A percentile compares a stretch with the other conserved stretches of the same genome.
Evolutionary conservation across 2,329 filamentous ascomycete genomes (phyloP).

Genomic region (Claviceps arundinis): DNA sequence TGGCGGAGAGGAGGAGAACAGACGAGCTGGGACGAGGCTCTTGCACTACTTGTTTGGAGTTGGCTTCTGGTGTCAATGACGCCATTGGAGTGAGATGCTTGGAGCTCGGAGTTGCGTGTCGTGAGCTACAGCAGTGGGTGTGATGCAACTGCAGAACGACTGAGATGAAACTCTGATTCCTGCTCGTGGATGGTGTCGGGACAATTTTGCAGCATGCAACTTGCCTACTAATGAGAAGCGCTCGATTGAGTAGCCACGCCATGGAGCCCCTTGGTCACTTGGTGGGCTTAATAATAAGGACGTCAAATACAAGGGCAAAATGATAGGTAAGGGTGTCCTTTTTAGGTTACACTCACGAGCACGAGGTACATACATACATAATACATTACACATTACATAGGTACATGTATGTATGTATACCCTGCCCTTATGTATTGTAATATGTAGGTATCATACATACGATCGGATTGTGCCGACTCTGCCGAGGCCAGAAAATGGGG

Average conservation of each 20-base stretch:
- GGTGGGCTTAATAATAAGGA: too few relatives aligned
- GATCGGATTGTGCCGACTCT: too few relatives aligned
- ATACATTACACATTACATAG: too few relatives aligned
- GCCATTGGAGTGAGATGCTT: conserved; percentile 1
- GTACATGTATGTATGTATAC: too few relatives aligned
- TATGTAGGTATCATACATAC: too few relatives aligned
- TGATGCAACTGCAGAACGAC: neutral
- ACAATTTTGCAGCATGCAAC: neutral
- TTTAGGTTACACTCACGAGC: too few relatives aligned
- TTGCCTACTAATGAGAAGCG: conserved; percentile 1
- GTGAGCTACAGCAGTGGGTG: conserved; percentile 1
- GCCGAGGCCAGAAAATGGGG: neutral
- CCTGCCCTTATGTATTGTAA: too few relatives aligned
- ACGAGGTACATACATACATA: too few relatives aligned
- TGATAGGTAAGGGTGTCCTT: too few relatives aligned
- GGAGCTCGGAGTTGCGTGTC: neutral
- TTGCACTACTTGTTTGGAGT: conserved; percentile 12
- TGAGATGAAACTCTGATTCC: neutral
- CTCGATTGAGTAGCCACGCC: conserved; percentile 1
- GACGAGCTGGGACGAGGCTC: conserved; percentile 56
- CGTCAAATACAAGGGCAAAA: too few relatives aligned
- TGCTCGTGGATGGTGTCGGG: neutral
- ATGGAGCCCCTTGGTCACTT: neutral
- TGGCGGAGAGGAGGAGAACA: conserved; percentile 71
- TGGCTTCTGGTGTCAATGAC: conserved; percentile 5